Percentiles rank a stretch among this genome's conserved stretches.
phyloP scores from a whole-genome alignment of 106 monocot species.

The Dendrobium nobile region DNA sequence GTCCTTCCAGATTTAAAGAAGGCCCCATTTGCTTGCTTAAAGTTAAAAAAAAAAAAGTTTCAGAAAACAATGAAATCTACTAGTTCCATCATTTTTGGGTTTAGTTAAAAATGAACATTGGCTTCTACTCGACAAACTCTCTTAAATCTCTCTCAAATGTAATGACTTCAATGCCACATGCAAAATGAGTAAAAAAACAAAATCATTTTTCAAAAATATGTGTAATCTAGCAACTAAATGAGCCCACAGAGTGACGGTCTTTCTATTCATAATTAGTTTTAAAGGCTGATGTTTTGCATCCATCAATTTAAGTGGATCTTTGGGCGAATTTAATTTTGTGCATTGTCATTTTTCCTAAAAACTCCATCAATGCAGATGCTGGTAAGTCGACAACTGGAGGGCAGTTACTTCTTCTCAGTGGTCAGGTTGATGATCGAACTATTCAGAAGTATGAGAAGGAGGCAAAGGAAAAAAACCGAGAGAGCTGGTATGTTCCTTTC shows the following conservation, averaged over 20 bases:
- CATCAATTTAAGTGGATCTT: neutral
- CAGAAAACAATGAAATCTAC: neutral
- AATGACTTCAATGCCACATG: no score
- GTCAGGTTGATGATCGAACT: constrained; percentile 95
- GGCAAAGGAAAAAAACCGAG: constrained; percentile 98
- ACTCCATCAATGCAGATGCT: constrained; percentile 54
- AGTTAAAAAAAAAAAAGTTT: neutral
- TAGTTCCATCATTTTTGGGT: neutral
- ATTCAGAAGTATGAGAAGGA: constrained; percentile 99
- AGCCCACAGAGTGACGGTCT: neutral
- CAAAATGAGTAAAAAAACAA: no score
- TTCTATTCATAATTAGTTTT: neutral
- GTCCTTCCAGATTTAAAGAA: neutral
- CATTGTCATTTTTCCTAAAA: neutral
- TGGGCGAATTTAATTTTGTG: neutral
- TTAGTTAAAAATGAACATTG: neutral
- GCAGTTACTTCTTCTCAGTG: constrained; percentile 94
- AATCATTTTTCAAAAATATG: neutral
- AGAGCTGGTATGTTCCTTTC: constrained; percentile 63
- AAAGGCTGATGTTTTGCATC: neutral
- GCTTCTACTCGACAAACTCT: no score
- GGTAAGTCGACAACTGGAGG: constrained; percentile 95
- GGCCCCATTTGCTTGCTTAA: neutral
- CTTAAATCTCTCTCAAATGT: no score
- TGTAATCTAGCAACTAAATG: neutral